Base-by-base conservation (phyloP, 208 protist species). In the Trypanosoma theileri region DNA sequence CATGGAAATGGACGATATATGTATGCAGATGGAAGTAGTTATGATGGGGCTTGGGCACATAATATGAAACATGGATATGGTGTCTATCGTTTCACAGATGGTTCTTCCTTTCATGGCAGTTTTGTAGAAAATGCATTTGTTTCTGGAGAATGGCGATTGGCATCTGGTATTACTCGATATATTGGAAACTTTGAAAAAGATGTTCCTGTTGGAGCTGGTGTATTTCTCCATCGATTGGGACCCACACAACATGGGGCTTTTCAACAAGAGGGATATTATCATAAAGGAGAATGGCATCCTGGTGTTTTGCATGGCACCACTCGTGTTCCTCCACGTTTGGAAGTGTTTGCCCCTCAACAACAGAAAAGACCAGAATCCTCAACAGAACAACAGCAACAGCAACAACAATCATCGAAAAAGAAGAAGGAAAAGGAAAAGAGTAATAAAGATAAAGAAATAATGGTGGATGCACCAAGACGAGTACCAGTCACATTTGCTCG, bases 21-120 rank as follows among this genome's bases (percentile, higher is more conserved):
- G 16, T 94, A 94, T 76, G 67, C 80, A n/a, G 85, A 92, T 63
- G 91, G 88, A 44, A 93, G 88, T 76, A 89, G 73, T 75, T 96
- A 96, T 80, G 81, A 92, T 54, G 91, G 91, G 24, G 46, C 66
- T 21, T 96, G 88, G 86, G 74, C 77, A 22, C 71, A 83, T 66
- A 86, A 91, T 50, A 76, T 88, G 54, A 89, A 91, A 63, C 84
- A 94, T 56, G 88, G 91, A 35, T 75, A 73, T 56, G 91, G 91
- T 45, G 79, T 75, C 8, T 92, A 93, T 68, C 66, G 76, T 55
- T 88, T 92, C 53, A 79, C 88, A 9, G 86, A 94, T 68, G 87
- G 86, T 28, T 88, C 84, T 4, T 75, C 68, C 50, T 92, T 92
- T 59, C 64, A 71, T 45, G 91, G 91, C 42, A 91, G 73, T 71